Percentiles rank a stretch among this genome's conserved stretches.
Conservation (phyloP, 805 yeast genomes). For the Ogataea chonburiensis region DNA sequence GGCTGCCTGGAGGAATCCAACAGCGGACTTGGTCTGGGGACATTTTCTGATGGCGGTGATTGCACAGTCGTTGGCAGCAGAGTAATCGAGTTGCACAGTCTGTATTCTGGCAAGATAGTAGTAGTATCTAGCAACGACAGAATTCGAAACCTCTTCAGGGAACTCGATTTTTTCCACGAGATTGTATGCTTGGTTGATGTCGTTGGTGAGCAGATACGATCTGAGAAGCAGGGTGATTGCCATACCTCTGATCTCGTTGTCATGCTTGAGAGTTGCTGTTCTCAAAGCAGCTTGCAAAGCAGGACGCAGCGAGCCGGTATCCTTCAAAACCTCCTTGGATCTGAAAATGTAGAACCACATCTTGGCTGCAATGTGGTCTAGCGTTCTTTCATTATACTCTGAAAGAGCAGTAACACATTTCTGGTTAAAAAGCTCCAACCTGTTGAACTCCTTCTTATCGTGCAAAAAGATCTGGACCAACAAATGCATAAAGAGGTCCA, state of each 20-base stretch:
- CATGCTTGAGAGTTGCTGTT: conserved; percentile 89
- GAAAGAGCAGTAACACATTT: conserved; percentile 53
- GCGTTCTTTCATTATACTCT: conserved; percentile 71
- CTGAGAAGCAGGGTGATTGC: conserved; percentile 83
- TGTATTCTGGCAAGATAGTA: conserved; percentile 88
- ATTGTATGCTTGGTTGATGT: conserved; percentile 83
- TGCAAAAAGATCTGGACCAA: conserved; percentile 74
- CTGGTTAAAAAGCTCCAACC: conserved; percentile 53
- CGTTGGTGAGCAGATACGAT: conserved; percentile 73
- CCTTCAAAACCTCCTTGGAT: conserved; percentile 62
- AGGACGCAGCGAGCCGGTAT: conserved; percentile 61
- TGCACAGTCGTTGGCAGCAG: conserved; percentile 84
- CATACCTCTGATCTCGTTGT: conserved; percentile 86
- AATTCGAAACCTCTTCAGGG: conserved; percentile 74
- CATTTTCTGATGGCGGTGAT: conserved; percentile 96
- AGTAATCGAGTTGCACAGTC: conserved; percentile 90
- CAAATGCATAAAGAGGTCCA: conserved; percentile 75
- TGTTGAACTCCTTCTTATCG: conserved; percentile 52
- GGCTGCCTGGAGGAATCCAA: conserved; percentile 87
- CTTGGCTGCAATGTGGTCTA: conserved; percentile 85
- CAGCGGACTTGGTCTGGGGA: conserved; percentile 82
- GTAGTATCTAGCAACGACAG: conserved; percentile 87
- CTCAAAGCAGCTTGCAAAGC: conserved; percentile 72
- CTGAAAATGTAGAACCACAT: conserved; percentile 89
- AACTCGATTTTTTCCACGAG: conserved; percentile 86